Base-by-base conservation (phyloP, 768 basidiomycete species). In the Termitomyces sp. region DNA sequence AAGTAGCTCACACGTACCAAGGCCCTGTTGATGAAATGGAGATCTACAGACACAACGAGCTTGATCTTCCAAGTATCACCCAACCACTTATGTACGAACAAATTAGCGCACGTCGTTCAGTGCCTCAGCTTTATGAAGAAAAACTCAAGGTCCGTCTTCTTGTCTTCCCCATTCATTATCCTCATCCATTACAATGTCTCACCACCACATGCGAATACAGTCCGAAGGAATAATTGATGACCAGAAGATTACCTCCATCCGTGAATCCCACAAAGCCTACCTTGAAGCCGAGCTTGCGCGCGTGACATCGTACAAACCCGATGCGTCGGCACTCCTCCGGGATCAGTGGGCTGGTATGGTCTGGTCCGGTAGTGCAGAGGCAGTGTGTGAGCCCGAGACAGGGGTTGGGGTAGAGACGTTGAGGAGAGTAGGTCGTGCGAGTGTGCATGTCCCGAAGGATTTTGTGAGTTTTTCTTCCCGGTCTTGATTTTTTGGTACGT, bases 31-130 rank as follows among this genome's bases (percentile, higher is more conserved):
- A 56, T 13, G 28, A 20, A 23, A 3, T 33, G 18, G 18, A 5
- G 5, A 44, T 18, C 14, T 13, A 47, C 41, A 91, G 93, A 2
- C 93, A 95, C 69, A 95, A 95, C 66, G 93, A 95, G 71, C 80
- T 94, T 33, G 91, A 95, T 67, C 82, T 94, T 54, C 92, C 92
- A 0, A 84, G 85, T 16, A 90, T 93, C 69, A 96, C 95, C 0
- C 89, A 88, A 59, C 94, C 95, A 0, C 74, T 87, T 10, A 97
- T 96, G 94, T 97, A 97, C 72, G 81, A 91, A 70, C 84, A 89
- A 73, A 95, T 96, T 66, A 81, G 85, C 6, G 80, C 85, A 0
- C 78, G 93, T 50, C 82, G 79, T 49, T 89, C 88, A 13, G 91
- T 94, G 5, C 92, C 93, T 5, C 77, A 85, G 54, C 74, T 93